Base-by-base conservation (phyloP, 148 eudicot species). In the Camellia lanceoleosa region DNA sequence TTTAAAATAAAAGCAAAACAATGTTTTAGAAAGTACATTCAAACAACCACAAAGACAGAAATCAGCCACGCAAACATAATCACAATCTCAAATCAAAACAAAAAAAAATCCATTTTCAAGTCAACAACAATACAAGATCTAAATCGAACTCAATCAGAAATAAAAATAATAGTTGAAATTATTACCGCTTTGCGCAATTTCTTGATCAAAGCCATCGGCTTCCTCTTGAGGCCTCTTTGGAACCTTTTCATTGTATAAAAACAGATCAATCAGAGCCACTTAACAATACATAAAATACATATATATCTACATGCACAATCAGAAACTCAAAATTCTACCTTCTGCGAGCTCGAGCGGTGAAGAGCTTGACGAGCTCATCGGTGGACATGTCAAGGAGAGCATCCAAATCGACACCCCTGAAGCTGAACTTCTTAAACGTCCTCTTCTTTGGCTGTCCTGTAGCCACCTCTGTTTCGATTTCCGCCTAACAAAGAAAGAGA, bases 341-440 rank as follows among this genome's bases (percentile, higher is more conserved):
- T 85, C 93, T 79, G 60, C 93, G 88, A 74, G 86, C 86, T 60
- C 93, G 86, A 11, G 97, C 93, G 72, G 64, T 60, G 81, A 89
- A 88, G 71, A 89, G 94, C 88, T 89, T 91, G 54, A 91, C 94
- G n/a, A 93, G 92, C 54, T 88, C 93, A 67, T 93, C 97, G 51
- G 97, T 89, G 60, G 89, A 79, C 88, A 91, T 86, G 46, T 91
- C 97, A 41, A 93, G 97, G 3, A 93, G 85, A 20, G 94, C 88
- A 86, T 93, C 97, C 19, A 93, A 87, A 80, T 91, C 97, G 16
- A 93, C 92, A 15, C 97, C 94, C 47, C 97, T 79, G 91, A 83
- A 93, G 62, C 90, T 89, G 77, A 93, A 93, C 91, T 91, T 93
- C 94, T 92, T 91, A 77, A 93, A 93, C 63, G 97, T 93, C 71